These are phyloP conservation scores for Euphorbia lathyris DNA, from an alignment of 345 rosid genomes.

Conservation along the genomic window DNA sequence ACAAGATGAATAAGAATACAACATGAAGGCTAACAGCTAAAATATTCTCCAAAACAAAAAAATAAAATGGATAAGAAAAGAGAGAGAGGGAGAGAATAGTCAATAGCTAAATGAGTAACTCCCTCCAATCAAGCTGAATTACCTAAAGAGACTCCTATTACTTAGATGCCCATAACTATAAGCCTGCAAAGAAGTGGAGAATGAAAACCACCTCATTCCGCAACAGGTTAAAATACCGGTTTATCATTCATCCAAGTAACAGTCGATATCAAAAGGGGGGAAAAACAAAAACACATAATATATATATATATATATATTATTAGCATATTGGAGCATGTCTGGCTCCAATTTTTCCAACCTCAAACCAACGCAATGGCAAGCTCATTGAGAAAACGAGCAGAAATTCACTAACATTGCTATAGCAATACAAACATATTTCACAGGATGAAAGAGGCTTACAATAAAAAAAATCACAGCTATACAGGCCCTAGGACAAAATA, in stretches of 20 bases:
- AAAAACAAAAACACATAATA: not conserved
- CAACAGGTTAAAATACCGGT: not conserved
- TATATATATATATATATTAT: no score
- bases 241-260: not conserved
- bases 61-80: not conserved
- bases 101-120: not conserved
- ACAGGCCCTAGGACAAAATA: not conserved
- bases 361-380: not conserved
- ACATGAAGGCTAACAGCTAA: not conserved
- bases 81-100: not conserved
- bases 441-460: not conserved
- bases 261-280: not conserved
- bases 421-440: not conserved
- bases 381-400: not conserved
- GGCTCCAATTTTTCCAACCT: not conserved
- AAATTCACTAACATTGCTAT: not conserved
- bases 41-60: not conserved
- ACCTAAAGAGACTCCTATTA: not conserved
- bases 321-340: not conserved
- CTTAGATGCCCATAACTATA: not conserved
- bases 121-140: slow-evolving; percentile 9
- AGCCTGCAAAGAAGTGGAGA: not conserved
- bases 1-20: not conserved
- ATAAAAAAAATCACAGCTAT: not conserved
- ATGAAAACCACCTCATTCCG: not conserved